A percentile compares a stretch with the other conserved stretches of the same genome.
Conservation (phyloP, 2,329 filamentous ascomycete species). For the Colletotrichum sojae region DNA sequence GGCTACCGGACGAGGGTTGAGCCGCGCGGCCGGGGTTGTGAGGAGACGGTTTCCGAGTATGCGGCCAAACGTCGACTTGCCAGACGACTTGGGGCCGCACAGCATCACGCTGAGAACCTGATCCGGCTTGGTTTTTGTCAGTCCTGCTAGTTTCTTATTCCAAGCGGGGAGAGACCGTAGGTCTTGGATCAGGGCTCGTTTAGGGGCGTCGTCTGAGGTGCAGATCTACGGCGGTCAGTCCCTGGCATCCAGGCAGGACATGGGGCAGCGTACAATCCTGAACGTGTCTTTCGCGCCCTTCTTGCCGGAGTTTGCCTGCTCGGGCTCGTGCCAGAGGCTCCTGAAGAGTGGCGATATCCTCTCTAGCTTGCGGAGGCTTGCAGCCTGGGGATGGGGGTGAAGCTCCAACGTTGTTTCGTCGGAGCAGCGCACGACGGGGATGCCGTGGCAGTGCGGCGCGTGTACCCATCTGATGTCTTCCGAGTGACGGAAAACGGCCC, state of each 20-base stretch:
- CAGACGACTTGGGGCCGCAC: conserved; percentile 79
- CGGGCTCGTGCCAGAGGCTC: conserved; percentile 73
- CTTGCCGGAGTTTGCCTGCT: conserved; percentile 45
- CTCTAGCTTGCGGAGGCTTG: conserved; percentile 67
- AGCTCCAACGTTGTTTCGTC: conserved; percentile 69
- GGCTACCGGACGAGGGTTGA: conserved; percentile 55
- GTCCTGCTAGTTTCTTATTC: conserved; percentile 70
- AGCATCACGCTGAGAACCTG: conserved; percentile 66
- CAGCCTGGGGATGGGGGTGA: conserved; percentile 64
- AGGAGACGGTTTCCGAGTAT: conserved; percentile 77
- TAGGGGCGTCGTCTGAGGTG: conserved; percentile 66
- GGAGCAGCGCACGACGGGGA: conserved; percentile 74
- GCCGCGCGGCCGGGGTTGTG: conserved; percentile 56
- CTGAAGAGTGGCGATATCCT: conserved; percentile 76
- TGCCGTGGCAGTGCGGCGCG: conserved; percentile 77
- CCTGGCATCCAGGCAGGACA: conserved; percentile 13
- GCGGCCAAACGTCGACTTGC: conserved; percentile 82
- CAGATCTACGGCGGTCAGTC: conserved; percentile 61
- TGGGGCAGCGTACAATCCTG: conserved; percentile 60
- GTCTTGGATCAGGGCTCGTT: conserved; percentile 65
- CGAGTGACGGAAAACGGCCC: conserved; percentile 70
- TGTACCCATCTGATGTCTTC: conserved; percentile 69
- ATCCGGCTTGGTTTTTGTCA: conserved; percentile 54
- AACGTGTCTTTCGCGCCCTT: conserved; percentile 54
- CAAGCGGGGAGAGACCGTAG: conserved; percentile 71